These are phyloP conservation scores for Zygoascus ofunaensis DNA, from an alignment of 805 yeast genomes.

Conservation along the genomic window DNA sequence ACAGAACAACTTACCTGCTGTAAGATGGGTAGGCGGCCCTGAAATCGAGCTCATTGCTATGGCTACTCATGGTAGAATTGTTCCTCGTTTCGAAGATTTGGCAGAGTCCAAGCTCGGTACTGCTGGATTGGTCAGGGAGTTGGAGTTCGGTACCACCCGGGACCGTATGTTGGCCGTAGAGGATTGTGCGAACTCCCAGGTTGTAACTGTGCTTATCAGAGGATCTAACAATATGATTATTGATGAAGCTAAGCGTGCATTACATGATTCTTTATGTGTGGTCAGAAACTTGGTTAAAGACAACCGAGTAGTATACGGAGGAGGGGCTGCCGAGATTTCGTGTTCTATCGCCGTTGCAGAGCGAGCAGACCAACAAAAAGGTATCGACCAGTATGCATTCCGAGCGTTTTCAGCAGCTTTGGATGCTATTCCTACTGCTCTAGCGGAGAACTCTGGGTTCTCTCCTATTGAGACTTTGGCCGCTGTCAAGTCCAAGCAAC, in stretches of 20 bases:
- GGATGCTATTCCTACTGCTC: conserved; percentile 85
- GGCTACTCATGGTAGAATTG: conserved; percentile 95
- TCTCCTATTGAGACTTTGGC: conserved; percentile 89
- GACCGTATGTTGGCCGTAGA: conserved; percentile 95
- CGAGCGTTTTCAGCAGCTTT: conserved; percentile 88
- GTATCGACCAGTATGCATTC: conserved; percentile 96
- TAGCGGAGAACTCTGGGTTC: conserved; percentile 95
- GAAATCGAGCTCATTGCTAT: conserved; percentile 93
- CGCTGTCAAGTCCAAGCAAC: conserved; percentile 73
- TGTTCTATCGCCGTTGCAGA: conserved; percentile 85
- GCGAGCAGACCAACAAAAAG: conserved; percentile 87
- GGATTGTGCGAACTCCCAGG: conserved; percentile 74
- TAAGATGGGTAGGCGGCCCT: conserved; percentile 98
- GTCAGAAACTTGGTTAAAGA: conserved; percentile 92
- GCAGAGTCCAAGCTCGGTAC: conserved; percentile 71
- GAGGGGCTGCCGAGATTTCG: conserved; percentile 96
- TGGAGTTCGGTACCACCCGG: conserved; percentile 92
- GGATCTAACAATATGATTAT: conserved; percentile 98
- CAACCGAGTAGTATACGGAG: conserved; percentile 95
- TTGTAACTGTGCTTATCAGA: conserved; percentile 86
- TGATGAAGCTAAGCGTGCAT: conserved; percentile 92
- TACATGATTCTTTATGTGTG: conserved; percentile 94
- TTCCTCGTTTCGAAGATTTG: conserved; percentile 93
- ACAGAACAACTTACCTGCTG: conserved; percentile 86
- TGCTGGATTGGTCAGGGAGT: conserved; percentile 77